Evolutionary conservation across 2,329 filamentous ascomycete genomes (phyloP).

Genomic region (Xylaria sp.): DNA sequence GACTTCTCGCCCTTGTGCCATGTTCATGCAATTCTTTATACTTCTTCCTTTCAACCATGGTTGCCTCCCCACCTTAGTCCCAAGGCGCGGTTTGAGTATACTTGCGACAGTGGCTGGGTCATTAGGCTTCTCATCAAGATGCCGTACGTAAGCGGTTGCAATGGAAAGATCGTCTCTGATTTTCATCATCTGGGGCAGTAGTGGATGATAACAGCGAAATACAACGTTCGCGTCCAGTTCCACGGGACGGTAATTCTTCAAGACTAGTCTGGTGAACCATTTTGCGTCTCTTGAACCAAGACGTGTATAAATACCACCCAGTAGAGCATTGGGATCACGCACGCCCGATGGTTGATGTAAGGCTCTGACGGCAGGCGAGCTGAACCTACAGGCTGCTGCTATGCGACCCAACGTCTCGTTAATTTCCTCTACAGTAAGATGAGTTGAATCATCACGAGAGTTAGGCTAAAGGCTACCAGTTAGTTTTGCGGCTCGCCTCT

Average conservation of each 20-base stretch:
- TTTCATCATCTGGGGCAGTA: constrained; percentile 75
- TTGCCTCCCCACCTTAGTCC: constrained; percentile 73
- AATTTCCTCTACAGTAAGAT: constrained; percentile 77
- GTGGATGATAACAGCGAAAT: constrained; percentile 71
- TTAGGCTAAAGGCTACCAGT: constrained; percentile 58
- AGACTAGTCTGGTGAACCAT: constrained; percentile 84
- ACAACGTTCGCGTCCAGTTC: constrained; percentile 67
- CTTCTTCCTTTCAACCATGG: constrained; percentile 73
- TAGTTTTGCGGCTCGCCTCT: neutral
- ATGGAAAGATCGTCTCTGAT: constrained; percentile 75
- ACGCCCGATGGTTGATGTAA: constrained; percentile 43
- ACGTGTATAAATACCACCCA: constrained; percentile 68
- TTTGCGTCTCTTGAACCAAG: constrained; percentile 78
- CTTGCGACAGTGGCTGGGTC: constrained; percentile 44
- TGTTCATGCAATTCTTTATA: constrained; percentile 78
- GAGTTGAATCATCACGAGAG: constrained; percentile 48
- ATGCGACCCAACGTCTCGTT: constrained; percentile 73
- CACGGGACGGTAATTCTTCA: constrained; percentile 80
- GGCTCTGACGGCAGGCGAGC: constrained; percentile 69
- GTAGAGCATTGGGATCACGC: constrained; percentile 55
- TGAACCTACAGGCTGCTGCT: constrained; percentile 76
- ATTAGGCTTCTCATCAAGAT: constrained; percentile 40
- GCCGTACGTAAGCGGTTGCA: constrained; percentile 66
- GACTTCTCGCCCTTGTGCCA: constrained; percentile 70
- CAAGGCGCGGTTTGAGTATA: constrained; percentile 63